Percentiles rank a stretch among this genome's conserved stretches.
Conservation (phyloP, 495 filamentous ascomycete genomes). For the Extremus antarcticus region DNA sequence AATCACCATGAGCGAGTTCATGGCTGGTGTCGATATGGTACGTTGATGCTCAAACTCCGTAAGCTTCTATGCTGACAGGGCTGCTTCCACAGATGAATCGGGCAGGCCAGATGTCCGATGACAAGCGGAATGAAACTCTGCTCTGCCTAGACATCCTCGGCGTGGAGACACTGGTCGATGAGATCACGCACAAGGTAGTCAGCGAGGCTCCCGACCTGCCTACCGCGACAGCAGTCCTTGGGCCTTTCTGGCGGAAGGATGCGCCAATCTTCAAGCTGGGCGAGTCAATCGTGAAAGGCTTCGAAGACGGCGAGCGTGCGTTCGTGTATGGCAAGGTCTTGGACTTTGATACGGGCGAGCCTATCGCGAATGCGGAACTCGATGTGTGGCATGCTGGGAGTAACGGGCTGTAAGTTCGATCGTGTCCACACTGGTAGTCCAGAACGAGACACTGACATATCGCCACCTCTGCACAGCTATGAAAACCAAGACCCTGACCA, state of each 20-base stretch:
- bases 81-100: slow-evolving; percentile 44
- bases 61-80: background rate
- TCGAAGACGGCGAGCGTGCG: slow-evolving; percentile 29
- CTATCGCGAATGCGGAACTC: slow-evolving; percentile 54
- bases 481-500: slow-evolving; percentile 64
- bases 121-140: slow-evolving; percentile 61
- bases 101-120: slow-evolving; percentile 56
- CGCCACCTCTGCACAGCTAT: slow-evolving; percentile 39
- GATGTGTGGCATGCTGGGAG: slow-evolving; percentile 76
- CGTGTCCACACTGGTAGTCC: no score
- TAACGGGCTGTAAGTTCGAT: slow-evolving; percentile 35
- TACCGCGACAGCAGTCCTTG: slow-evolving; percentile 61
- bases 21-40: slow-evolving; percentile 28
- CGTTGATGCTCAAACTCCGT: background rate
- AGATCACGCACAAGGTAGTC: slow-evolving; percentile 59
- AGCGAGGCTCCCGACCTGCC: slow-evolving; percentile 37
- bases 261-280: slow-evolving; percentile 53
- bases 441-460: background rate
- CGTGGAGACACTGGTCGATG: slow-evolving; percentile 64
- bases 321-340: slow-evolving; percentile 53
- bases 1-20: slow-evolving; percentile 45
- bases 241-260: slow-evolving; percentile 64
- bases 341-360: slow-evolving; percentile 42
- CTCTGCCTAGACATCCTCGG: slow-evolving; percentile 60
- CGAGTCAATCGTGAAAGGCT: slow-evolving; percentile 42